phyloP scores from a whole-genome alignment of 2,329 filamentous ascomycete genomes.

The Verticillium klebahnii region DNA sequence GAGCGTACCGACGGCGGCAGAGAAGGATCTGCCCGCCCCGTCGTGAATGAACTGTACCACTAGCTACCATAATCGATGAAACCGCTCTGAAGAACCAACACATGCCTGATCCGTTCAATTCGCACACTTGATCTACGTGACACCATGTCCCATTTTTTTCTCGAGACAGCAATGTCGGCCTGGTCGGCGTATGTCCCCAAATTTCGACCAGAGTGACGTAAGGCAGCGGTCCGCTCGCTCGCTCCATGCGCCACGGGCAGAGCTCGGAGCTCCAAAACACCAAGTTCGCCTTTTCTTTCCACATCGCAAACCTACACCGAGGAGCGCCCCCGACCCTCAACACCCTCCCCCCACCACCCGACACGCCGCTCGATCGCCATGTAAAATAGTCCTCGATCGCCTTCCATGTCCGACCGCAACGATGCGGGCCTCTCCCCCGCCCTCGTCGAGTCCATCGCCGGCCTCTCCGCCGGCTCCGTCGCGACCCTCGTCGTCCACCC shows the following conservation, averaged over 20 bases:
- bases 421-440: slow-evolving; percentile 67
- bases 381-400: neutral
- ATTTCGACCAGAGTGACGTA: neutral
- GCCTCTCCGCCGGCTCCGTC: slow-evolving; percentile 81
- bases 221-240: neutral
- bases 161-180: neutral
- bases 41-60: slow-evolving; percentile 3
- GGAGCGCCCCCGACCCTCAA: neutral
- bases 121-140: neutral
- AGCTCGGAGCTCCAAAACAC: neutral
- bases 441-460: slow-evolving; percentile 81
- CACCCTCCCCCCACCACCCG: neutral
- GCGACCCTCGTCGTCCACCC: slow-evolving; percentile 87
- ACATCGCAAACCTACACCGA: neutral
- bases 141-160: neutral
- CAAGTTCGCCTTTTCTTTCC: neutral
- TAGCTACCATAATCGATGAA: neutral
- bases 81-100: slow-evolving; percentile 3
- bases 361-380: neutral
- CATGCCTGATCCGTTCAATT: neutral
- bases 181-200: neutral
- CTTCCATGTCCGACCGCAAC: slow-evolving; percentile 42
- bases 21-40: neutral
- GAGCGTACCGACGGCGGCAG: neutral
- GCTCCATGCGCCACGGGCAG: neutral